Conservation (phyloP, 1,284 basidiomycete species). For the Fomitiporia mediterranea region DNA sequence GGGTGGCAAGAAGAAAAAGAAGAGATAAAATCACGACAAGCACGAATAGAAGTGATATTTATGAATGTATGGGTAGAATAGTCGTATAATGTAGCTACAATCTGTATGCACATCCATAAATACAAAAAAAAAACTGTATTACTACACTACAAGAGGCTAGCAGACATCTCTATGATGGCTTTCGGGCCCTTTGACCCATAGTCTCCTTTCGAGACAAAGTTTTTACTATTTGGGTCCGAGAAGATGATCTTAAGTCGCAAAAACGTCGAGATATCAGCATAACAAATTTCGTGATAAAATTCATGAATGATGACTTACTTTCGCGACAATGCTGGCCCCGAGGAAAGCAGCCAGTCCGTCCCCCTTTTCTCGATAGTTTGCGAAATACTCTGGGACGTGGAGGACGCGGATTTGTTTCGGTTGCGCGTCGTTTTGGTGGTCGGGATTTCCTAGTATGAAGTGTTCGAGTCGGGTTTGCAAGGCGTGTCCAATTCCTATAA, state of each 20-base stretch:
- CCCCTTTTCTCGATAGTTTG: slow-evolving; percentile 83
- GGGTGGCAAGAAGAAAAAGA: slow-evolving; percentile 41
- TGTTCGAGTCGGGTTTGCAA: slow-evolving; percentile 72
- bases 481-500: slow-evolving; percentile 59
- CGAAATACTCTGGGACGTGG: slow-evolving; percentile 88
- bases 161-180: slow-evolving; percentile 67
- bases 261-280: slow-evolving; percentile 10
- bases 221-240: slow-evolving; percentile 58
- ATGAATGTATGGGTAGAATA: too few species aligned
- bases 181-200: slow-evolving; percentile 69
- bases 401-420: slow-evolving; percentile 62
- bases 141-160: slow-evolving; percentile 56
- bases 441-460: slow-evolving; percentile 62
- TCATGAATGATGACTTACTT: slow-evolving; percentile 44
- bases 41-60: too few species aligned
- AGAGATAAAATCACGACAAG: slow-evolving; percentile 28
- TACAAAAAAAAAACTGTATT: slow-evolving; percentile 10
- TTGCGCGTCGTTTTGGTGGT: slow-evolving; percentile 66
- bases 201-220: slow-evolving; percentile 72
- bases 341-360: slow-evolving; percentile 83
- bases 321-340: slow-evolving; percentile 82
- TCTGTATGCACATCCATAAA: slow-evolving; percentile 9
- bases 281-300: not conserved
- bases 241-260: slow-evolving; percentile 43
- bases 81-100: slow-evolving; percentile 7